Conservation (phyloP, 441 rosid species). For the Euphorbia schlechtendalii region DNA sequence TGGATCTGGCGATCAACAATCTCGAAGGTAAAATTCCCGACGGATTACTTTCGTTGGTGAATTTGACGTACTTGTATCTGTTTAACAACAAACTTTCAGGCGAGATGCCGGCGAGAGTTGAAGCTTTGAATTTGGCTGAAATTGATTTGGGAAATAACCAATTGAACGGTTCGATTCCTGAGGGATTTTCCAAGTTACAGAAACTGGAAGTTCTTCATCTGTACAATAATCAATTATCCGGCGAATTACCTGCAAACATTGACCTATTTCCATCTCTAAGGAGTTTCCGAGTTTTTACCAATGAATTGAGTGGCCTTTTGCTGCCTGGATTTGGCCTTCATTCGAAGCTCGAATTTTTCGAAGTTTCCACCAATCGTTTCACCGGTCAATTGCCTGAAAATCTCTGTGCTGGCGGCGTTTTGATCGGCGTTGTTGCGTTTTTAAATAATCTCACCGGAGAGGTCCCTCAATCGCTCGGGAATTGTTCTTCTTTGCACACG, state of each 20-base stretch:
- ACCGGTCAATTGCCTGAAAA: conserved; percentile 60
- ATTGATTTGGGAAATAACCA: conserved; percentile 55
- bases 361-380: conserved; percentile 54
- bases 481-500: conserved; percentile 41
- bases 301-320: conserved; percentile 54
- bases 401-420: conserved; percentile 55
- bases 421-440: conserved; percentile 52
- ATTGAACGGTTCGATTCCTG: conserved; percentile 61
- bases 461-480: conserved; percentile 60
- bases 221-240: conserved; percentile 45
- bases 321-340: conserved; percentile 64
- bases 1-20: conserved; percentile 46
- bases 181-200: conserved; percentile 46
- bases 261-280: conserved; percentile 42
- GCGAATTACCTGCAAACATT: conserved; percentile 45
- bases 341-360: conserved; percentile 49
- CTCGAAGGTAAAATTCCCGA: conserved; percentile 52
- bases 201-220: conserved; percentile 34
- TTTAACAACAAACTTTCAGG: no score
- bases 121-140: conserved; percentile 29
- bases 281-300: conserved; percentile 34
- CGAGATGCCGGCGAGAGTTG: conserved; percentile 40
- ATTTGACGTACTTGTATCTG: conserved; percentile 33
- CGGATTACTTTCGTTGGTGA: conserved; percentile 41
- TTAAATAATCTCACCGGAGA: conserved; percentile 57